Percentiles rank a stretch among this genome's conserved stretches.
Evolutionary conservation across 176 grass and related monocot species (phyloP).

Genomic region (Oryza meridionalis): DNA sequence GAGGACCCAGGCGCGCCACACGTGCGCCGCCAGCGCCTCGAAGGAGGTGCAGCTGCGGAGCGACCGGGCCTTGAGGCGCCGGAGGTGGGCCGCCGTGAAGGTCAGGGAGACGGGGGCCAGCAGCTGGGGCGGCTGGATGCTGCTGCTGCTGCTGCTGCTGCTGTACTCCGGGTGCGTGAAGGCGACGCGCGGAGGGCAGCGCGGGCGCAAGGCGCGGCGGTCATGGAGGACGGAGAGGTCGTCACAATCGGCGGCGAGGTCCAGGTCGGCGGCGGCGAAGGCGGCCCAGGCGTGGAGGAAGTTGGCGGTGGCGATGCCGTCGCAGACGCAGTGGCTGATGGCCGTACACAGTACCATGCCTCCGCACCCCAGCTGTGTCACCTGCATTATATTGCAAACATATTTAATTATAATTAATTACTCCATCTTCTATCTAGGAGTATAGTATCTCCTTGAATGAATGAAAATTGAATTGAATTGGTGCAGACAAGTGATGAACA

Average conservation of each 20-base stretch:
- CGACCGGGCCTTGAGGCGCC: conserved; percentile 65
- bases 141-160: too few species aligned
- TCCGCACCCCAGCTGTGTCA: conserved; percentile 81
- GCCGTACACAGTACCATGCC: conserved; percentile 81
- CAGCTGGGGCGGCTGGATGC: conserved; percentile 12
- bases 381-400: conserved; percentile 37
- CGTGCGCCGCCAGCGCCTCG: conserved; percentile 79
- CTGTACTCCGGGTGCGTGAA: conserved; percentile 87
- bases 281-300: conserved; percentile 93
- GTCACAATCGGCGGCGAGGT: background rate
- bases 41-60: conserved; percentile 76
- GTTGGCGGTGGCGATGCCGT: conserved; percentile 80
- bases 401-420: too few species aligned
- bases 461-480: too few species aligned
- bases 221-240: conserved; percentile 52
- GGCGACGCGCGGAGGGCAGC: conserved; percentile 58
- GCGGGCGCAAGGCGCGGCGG: conserved; percentile 65
- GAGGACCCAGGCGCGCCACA: conserved; percentile 84
- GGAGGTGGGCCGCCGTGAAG: conserved; percentile 69
- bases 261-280: conserved; percentile 32
- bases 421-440: too few species aligned
- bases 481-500: too few species aligned
- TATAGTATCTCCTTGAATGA: too few species aligned
- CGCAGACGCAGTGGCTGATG: conserved; percentile 92
- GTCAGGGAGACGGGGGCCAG: conserved; percentile 66